Evolutionary conservation across 2,329 filamentous ascomycete species (phyloP).

Genomic region (Anisogramma anomala): DNA sequence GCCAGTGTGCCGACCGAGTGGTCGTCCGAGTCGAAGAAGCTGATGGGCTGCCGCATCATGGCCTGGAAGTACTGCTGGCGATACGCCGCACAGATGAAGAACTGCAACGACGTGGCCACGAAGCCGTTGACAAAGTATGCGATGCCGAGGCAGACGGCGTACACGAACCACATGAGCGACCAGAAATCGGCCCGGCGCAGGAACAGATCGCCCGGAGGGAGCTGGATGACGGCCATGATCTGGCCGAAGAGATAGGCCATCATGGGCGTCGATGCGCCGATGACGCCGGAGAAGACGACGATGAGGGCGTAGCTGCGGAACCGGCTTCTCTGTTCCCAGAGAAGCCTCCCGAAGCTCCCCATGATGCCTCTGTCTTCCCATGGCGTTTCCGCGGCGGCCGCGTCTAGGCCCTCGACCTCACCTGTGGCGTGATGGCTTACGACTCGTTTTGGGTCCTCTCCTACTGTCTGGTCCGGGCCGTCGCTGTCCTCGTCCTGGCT

Average conservation of each 20-base stretch:
- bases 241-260: constrained; percentile 36
- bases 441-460: constrained; percentile 29
- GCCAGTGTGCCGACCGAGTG: constrained; percentile 51
- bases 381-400: constrained; percentile 6
- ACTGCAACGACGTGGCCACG: constrained; percentile 34
- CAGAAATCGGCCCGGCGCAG: constrained; percentile 41
- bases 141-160: constrained; percentile 8
- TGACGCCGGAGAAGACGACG: constrained; percentile 28
- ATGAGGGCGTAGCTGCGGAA: constrained; percentile 40
- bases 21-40: constrained; percentile 49
- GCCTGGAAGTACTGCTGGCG: constrained; percentile 50
- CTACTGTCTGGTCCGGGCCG: constrained; percentile 21
- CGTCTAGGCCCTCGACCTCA: constrained; percentile 18
- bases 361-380: constrained; percentile 32
- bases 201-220: constrained; percentile 23
- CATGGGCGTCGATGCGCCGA: constrained; percentile 4
- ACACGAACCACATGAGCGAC: constrained; percentile 50
- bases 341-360: constrained; percentile 42
- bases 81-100: constrained; percentile 39
- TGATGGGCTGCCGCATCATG: constrained; percentile 46
- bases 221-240: constrained; percentile 40
- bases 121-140: constrained; percentile 35
- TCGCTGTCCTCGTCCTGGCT: constrained; percentile 30
- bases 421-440: constrained; percentile 36
- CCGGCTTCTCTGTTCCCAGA: constrained; percentile 42